Evolutionary conservation across 139 green algal species (phyloP).

Genomic region (Closterium sp.): DNA sequence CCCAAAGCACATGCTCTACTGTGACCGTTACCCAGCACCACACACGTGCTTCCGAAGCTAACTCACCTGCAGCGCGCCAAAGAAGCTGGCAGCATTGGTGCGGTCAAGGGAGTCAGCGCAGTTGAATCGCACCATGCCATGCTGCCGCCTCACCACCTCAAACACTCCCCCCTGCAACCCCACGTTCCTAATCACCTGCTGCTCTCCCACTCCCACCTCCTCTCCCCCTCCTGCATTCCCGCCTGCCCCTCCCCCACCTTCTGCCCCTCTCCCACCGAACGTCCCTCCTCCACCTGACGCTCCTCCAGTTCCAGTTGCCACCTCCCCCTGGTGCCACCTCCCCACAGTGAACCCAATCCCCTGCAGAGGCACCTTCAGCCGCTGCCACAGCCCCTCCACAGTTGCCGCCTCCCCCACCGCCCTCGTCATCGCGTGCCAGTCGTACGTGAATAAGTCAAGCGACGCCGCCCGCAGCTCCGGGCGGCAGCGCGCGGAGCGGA

Average conservation of each 20-base stretch:
- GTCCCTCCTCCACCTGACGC: too few species aligned
- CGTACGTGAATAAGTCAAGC: slow-evolving; percentile 37
- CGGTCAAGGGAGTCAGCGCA: slow-evolving; percentile 96
- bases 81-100: slow-evolving; percentile 96
- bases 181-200: slow-evolving; percentile 3
- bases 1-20: neutral
- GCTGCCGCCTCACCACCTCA: slow-evolving; percentile 54
- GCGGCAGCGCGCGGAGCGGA: neutral
- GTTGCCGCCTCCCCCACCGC: slow-evolving; percentile 76
- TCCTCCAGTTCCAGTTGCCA: neutral
- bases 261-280: neutral
- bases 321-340: neutral
- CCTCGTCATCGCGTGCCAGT: slow-evolving; percentile 95
- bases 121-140: slow-evolving; percentile 87
- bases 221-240: slow-evolving; percentile 33
- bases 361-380: slow-evolving; percentile 60
- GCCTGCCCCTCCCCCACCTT: neutral
- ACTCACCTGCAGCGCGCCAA: slow-evolving; percentile 75
- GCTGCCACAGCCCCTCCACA: slow-evolving; percentile 87
- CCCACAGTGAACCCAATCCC: slow-evolving; percentile 37
- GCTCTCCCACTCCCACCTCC: slow-evolving; percentile 6
- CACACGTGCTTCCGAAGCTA: neutral
- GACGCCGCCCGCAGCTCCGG: neutral
- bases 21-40: neutral
- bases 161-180: slow-evolving; percentile 16